phyloP scores from a whole-genome alignment of 2,329 filamentous ascomycete genomes.

The Fusarium hostae region DNA sequence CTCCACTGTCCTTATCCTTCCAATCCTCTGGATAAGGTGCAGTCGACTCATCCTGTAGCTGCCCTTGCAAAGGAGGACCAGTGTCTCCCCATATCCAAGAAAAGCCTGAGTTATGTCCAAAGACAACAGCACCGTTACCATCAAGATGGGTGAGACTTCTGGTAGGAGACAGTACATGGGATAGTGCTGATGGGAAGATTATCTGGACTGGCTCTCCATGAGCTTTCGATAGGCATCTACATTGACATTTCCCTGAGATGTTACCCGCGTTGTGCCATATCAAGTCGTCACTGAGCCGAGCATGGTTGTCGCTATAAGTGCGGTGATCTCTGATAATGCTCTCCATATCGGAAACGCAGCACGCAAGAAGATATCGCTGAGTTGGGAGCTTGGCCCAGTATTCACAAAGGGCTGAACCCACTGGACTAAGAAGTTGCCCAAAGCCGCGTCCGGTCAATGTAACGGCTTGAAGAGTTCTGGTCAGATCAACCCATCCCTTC shows the following conservation, averaged over 20 bases:
- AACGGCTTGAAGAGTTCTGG: accelerated
- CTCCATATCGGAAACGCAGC: neutral
- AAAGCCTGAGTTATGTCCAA: neutral
- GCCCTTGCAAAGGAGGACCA: neutral
- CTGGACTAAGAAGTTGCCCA: neutral
- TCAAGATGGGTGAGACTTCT: too few species aligned
- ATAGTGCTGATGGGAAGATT: neutral
- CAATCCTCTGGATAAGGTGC: too few species aligned
- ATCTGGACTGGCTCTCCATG: neutral
- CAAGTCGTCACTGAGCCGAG: neutral
- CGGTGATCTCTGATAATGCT: neutral
- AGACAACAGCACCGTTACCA: neutral
- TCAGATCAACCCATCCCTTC: neutral
- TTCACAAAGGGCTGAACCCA: neutral
- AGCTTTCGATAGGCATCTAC: neutral
- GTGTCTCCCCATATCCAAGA: neutral
- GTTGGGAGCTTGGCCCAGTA: neutral
- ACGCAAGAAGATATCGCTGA: neutral
- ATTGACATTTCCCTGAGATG: neutral
- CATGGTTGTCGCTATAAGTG: neutral
- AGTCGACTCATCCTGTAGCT: neutral
- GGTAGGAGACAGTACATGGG: neutral
- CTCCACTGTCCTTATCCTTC: neutral
- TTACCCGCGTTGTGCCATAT: neutral
- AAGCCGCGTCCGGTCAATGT: neutral